phyloP scores from a whole-genome alignment of 2,329 filamentous ascomycete genomes.

The Basipetospora sp. region DNA sequence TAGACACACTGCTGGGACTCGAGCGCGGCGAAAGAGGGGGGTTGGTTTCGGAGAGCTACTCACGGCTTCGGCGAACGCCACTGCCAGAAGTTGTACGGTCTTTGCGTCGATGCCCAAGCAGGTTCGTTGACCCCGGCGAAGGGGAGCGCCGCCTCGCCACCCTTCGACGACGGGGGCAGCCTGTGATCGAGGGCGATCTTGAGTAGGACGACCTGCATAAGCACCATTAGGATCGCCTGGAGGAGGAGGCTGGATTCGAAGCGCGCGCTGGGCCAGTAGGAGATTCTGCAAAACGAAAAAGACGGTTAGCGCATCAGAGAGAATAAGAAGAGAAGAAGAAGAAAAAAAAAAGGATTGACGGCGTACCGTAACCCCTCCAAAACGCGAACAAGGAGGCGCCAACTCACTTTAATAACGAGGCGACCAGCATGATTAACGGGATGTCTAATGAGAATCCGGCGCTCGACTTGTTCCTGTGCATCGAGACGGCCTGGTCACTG shows the following conservation, averaged over 20 bases:
- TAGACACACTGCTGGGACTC: no score
- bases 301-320: background rate
- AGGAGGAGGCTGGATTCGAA: slow-evolving; percentile 50
- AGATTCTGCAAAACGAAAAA: slow-evolving; percentile 32
- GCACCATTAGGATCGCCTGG: slow-evolving; percentile 52
- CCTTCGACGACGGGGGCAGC: slow-evolving; percentile 43
- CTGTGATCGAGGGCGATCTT: slow-evolving; percentile 56
- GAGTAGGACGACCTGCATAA: slow-evolving; percentile 46
- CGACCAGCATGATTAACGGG: slow-evolving; percentile 57
- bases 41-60: slow-evolving; percentile 14
- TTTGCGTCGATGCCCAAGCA: slow-evolving; percentile 17
- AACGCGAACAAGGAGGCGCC: background rate
- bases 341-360: no score
- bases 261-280: slow-evolving; percentile 53
- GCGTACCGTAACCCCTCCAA: no score
- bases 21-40: background rate
- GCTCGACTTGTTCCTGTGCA: slow-evolving; percentile 49
- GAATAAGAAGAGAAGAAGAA: no score
- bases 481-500: slow-evolving; percentile 49
- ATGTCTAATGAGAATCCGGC: slow-evolving; percentile 58
- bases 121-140: slow-evolving; percentile 32
- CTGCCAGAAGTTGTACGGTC: slow-evolving; percentile 72
- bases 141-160: slow-evolving; percentile 44
- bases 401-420: slow-evolving; percentile 47
- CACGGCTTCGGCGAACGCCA: slow-evolving; percentile 58